Percentiles rank a stretch among this genome's conserved stretches.
phyloP scores from a whole-genome alignment of 1,284 basidiomycete species.

The Cryptococcus deneoformans region DNA sequence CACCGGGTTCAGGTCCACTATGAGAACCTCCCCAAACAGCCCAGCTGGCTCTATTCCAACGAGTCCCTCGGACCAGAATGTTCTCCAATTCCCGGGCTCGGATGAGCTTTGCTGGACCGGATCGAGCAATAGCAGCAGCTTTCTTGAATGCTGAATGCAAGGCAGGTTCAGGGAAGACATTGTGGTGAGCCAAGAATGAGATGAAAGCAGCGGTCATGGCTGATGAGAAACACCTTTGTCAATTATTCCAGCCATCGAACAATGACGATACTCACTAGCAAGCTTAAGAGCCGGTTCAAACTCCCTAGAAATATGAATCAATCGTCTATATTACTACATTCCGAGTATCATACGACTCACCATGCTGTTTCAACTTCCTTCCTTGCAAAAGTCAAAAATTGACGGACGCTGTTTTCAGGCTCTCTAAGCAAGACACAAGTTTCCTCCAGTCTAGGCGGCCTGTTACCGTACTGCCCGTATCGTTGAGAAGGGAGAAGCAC shows the following conservation, averaged over 20 bases:
- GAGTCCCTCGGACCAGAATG: conserved; percentile 8
- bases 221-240: not conserved
- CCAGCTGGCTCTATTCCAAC: conserved; percentile 33
- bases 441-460: conserved; percentile 14
- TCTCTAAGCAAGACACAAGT: conserved; percentile 29
- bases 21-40: conserved; percentile 24
- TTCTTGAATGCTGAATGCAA: conserved; percentile 9
- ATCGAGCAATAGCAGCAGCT: conserved; percentile 26
- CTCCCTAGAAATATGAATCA: conserved; percentile 27
- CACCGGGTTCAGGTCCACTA: conserved; percentile 10
- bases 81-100: conserved; percentile 33
- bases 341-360: conserved; percentile 8
- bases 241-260: not conserved
- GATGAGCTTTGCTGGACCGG: conserved; percentile 14
- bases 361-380: conserved; percentile 32
- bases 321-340: not conserved
- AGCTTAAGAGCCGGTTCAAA: conserved; percentile 26
- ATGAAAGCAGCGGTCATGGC: conserved; percentile 36
- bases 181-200: conserved; percentile 25
- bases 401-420: conserved; percentile 30
- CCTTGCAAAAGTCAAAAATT: conserved; percentile 36
- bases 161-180: conserved; percentile 27
- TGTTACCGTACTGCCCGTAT: not conserved
- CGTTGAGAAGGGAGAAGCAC: not conserved
- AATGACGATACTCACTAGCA: conserved; percentile 17